Evolutionary conservation across 2,329 filamentous ascomycete species (phyloP).

Genomic region (Cladosporium velox): DNA sequence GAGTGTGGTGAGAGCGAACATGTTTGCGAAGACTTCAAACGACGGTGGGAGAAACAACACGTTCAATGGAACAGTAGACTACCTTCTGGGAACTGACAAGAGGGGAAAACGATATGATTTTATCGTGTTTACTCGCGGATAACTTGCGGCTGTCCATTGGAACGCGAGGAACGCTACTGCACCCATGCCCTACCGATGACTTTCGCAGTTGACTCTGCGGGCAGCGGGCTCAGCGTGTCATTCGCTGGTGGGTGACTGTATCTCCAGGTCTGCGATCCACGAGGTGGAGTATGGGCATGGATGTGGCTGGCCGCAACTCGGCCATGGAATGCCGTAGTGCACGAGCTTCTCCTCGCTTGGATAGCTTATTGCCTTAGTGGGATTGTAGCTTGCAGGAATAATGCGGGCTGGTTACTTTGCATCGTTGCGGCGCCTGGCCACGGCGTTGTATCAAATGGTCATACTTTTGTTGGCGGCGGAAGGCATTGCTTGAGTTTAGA

Average conservation of each 20-base stretch:
- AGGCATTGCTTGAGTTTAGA: background rate
- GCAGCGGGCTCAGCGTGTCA: background rate
- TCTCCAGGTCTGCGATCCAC: conserved; percentile 4
- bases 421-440: background rate
- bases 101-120: background rate
- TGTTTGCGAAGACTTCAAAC: background rate
- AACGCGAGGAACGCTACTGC: conserved; percentile 20
- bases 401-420: background rate
- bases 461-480: background rate
- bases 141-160: background rate
- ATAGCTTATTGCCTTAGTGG: conserved; percentile 14
- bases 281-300: conserved; percentile 10
- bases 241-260: conserved; percentile 9
- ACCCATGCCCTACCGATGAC: conserved; percentile 13
- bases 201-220: conserved; percentile 12
- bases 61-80: too few species aligned
- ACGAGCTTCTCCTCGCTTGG: conserved; percentile 14
- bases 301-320: conserved; percentile 11
- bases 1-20: conserved; percentile 22
- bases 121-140: background rate
- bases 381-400: background rate
- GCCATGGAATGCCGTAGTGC: conserved; percentile 7
- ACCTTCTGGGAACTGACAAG: background rate
- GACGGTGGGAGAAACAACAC: conserved; percentile 4
- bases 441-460: background rate